Base-by-base conservation (phyloP, 768 basidiomycete species). In the Gymnopilus dilepis region DNA sequence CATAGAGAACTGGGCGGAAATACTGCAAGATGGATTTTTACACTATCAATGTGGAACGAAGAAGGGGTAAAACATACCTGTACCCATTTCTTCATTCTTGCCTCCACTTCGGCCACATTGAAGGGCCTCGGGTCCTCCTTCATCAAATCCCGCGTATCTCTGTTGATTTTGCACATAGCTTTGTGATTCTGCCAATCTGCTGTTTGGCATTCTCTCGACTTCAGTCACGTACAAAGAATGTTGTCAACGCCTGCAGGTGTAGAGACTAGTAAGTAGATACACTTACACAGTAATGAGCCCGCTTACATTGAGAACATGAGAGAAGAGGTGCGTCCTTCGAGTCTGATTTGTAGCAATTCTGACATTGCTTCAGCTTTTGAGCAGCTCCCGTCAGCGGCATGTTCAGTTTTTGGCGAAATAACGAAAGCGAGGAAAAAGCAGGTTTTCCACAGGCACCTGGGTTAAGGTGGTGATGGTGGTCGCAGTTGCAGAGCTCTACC, bases 281-380 rank as follows among this genome's bases (percentile, higher is more conserved):
- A 56, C 62, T 19, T 48, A 56, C 58, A 24, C 55, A 60, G 26
- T 60, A 64, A 53, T 60, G 63, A 17, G 63, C 56, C 8, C 63
- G 55, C 31, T 60, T 64, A 56, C 63, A 64, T 48, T 58, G 45
- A 5, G 63, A 51, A 53, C 59, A 64, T 3, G 55, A 31, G 3
- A 17, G 40, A 21, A 64, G 56, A 19, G 37, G 59, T 4, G 48
- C 33, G 19, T 60, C 42, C 12, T 57, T 42, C 24, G 59, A 26
- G 28, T 60, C 56, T 2, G 63, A 57, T 42, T 56, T 48, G 37
- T 52, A 47, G 50, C 63, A 64, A 21, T 42, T 22, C 42, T 64
- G 59, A 37, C 63, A 64, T 45, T 64, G 63, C 38, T 64, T 60
- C 15, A 60, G 5, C 3, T 58, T 42, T 5, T 51, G 59, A 9